Base-by-base conservation (phyloP, 108 stramenopile species). In the Schizochytrium sp. region DNA sequence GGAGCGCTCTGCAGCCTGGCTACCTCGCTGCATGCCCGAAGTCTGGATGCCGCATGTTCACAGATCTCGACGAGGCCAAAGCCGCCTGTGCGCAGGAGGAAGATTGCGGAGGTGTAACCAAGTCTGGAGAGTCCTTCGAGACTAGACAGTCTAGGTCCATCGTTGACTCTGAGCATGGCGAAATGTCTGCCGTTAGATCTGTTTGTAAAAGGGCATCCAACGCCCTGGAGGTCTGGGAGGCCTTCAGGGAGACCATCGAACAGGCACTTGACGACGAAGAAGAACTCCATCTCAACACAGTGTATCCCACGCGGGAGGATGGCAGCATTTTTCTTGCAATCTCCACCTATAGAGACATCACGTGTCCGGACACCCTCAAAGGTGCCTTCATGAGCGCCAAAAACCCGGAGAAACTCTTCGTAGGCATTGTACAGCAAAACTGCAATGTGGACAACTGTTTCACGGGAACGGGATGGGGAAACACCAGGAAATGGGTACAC, bases 361-460 rank as follows among this genome's bases (percentile, higher is more conserved):
- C 95, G 40, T 94, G 96, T 76, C 92, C 93, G 4, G 92, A 94
- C 55, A 98, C 98, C 13, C 89, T 98, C 4, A 91, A 90, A 3
- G 93, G 93, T 60, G 96, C 96, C 19, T 98, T 94, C 93, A 90
- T 91, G 40, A 93, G 95, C 61, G 96, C 96, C 13, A 83, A 91
- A 41, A 3, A 93, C 88, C 98, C 98, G 10, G 95, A 97, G 19
- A 89, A 92, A 57, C 72, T 98, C 56, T 96, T 93, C 87, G 94
- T 97, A 40, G 97, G 97, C 41, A 93, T 96, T 7, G 95, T 97
- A 15, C 92, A 95, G 46, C 97, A 98, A 94, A 98, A 98, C 89
- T 98, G 98, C 94, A 28, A 89, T 64, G 90, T 98, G 97, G 88
- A 64, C 89, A 41, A 96, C 95, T 42, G 97, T 92, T 94, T 56